Evolutionary conservation across 805 yeast genomes (phyloP).

Genomic region (Nakazawaea wickerhamii): DNA sequence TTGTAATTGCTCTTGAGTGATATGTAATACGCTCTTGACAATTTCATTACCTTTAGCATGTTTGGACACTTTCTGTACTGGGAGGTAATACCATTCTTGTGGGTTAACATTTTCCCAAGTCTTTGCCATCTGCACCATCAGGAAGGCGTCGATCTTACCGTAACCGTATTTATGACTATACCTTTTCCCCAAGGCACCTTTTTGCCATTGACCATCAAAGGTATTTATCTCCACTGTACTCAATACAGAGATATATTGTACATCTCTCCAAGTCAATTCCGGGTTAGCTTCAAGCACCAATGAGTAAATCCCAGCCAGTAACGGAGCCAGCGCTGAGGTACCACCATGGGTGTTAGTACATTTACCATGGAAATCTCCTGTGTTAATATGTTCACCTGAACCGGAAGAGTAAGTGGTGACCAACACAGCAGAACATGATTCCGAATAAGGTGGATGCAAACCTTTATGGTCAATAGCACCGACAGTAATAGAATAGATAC

Average conservation of each 20-base stretch:
- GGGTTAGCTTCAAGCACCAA: conserved; percentile 81
- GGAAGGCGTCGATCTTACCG: conserved; percentile 84
- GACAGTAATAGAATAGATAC: conserved; percentile 90
- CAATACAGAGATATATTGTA: conserved; percentile 76
- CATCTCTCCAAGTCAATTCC: conserved; percentile 89
- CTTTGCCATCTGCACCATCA: conserved; percentile 65
- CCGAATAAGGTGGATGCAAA: conserved; percentile 83
- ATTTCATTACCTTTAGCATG: conserved; percentile 15
- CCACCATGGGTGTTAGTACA: conserved; percentile 87
- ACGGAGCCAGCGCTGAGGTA: conserved; percentile 97
- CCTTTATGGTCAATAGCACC: conserved; percentile 90
- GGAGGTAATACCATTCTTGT: conserved; percentile 72
- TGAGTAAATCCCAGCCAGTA: conserved; percentile 94
- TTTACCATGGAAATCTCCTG: conserved; percentile 67
- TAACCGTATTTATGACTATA: conserved; percentile 89
- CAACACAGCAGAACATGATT: conserved; percentile 91
- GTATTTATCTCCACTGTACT: conserved; percentile 66
- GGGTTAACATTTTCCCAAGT: conserved; percentile 85
- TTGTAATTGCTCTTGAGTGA: conserved; percentile 45
- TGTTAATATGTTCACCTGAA: conserved; percentile 80
- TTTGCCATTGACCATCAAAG: conserved; percentile 68
- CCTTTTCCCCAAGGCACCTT: conserved; percentile 54
- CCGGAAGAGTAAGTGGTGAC: conserved; percentile 93
- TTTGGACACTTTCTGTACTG: conserved; percentile 30
- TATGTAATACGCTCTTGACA: conserved; percentile 33